Conservation (phyloP, 306 rosid genomes). For the cucumber (Cucumis sativus) region Cucumber_9930_V3 NC_026658.2:26207001-26207500, state of each 20-base stretch:
- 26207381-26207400: slow-evolving; percentile 1
- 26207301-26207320: slow-evolving; percentile 78
- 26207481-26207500: slow-evolving; percentile 26
- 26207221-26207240: slow-evolving; percentile 46
- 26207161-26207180: slow-evolving; percentile 61
- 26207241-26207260: slow-evolving; percentile 22
- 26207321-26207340: slow-evolving; percentile 92
- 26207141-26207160: slow-evolving; percentile 86
- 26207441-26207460: neutral
- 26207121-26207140: slow-evolving; percentile 96
- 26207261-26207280: neutral
- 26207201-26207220: slow-evolving; percentile 64
- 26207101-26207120: slow-evolving; percentile 96
- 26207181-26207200: slow-evolving; percentile 71
- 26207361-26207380: slow-evolving; percentile 10
- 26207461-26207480: slow-evolving; percentile 1
- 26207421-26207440: neutral
- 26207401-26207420: neutral
- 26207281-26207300: slow-evolving; percentile 9
- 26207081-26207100: neutral
- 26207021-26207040: neutral
- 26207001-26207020: slow-evolving; percentile 6
- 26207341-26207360: slow-evolving; percentile 53
- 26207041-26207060: neutral
- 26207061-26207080: neutral